Conservation (phyloP, 2,329 filamentous ascomycete species). For the Saccharata proteae region DNA sequence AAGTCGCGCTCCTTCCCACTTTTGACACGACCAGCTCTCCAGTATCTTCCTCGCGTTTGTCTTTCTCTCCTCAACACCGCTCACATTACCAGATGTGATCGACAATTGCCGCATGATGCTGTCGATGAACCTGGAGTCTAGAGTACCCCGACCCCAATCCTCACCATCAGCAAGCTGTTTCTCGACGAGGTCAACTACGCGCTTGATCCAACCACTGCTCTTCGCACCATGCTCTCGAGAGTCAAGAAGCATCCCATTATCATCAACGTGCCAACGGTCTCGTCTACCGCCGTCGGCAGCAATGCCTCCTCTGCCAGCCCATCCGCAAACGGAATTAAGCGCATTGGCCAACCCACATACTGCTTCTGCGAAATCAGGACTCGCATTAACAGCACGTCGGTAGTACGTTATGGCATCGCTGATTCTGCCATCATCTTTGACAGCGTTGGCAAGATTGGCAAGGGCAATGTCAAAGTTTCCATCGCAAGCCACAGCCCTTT, state of each 20-base stretch:
- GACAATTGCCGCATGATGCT: constrained; percentile 35
- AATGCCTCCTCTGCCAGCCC: constrained; percentile 80
- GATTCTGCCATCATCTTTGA: constrained; percentile 90
- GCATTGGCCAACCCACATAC: constrained; percentile 93
- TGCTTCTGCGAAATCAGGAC: constrained; percentile 90
- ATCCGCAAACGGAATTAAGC: constrained; percentile 91
- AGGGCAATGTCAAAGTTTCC: constrained; percentile 93
- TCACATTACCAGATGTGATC: constrained; percentile 20
- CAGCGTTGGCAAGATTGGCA: constrained; percentile 91
- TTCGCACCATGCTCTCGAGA: constrained; percentile 47
- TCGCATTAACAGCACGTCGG: constrained; percentile 77
- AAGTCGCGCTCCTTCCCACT: constrained; percentile 80
- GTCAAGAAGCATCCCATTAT: constrained; percentile 70
- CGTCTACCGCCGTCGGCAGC: constrained; percentile 58
- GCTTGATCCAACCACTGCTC: constrained; percentile 71
- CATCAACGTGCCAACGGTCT: constrained; percentile 90
- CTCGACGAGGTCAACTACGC: constrained; percentile 80
- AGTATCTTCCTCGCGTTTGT: constrained; percentile 25
- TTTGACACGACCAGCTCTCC: constrained; percentile 52
- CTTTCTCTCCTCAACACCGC: constrained; percentile 23
- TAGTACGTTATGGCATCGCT: constrained; percentile 90
- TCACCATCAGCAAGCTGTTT: constrained; percentile 81
- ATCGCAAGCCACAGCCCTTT: constrained; percentile 84
- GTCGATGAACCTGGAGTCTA: constrained; percentile 35
- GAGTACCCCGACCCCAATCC: constrained; percentile 64